Base-by-base conservation (phyloP, 225 moss, liverwort and hornwort genomes). In the Antitrichia curtipendula region DNA sequence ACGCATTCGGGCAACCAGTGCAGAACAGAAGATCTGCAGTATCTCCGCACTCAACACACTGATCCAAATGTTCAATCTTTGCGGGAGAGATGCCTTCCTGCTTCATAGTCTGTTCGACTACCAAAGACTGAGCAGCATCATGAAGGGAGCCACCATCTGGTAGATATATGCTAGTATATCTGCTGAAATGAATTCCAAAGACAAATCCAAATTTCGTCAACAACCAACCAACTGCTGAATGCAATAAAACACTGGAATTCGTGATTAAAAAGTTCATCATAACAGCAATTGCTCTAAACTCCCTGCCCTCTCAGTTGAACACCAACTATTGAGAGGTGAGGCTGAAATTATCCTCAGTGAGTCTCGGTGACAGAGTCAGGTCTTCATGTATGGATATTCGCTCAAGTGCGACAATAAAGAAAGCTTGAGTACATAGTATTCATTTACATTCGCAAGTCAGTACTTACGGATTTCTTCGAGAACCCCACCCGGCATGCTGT, bases 401-500 rank as follows among this genome's bases (percentile, higher is more conserved):
- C 6, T 66, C n/a, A n/a, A 90, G 61, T 34, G 50, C 56, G 22
- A 82, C 66, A 88, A 47, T 53, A 79, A 72, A 70, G 49, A 59
- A 65, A 52, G 49, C 27, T 62, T 50, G 13, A 59, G 72, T 60
- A 73, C 43, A 71, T 74, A 73, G 38, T 32, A 59, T 83, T 41
- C 73, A 87, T 64, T 36, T 41, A 74, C 29, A 62, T 29, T 62
- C n/a, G 82, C 58, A 73, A 82, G 69, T 62, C 49, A 59, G 59
- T 80, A 96, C 98, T 96, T 91, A 98, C 96, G 93, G 96, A 87
- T 98, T 98, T 52, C 98, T 92, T 63, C 96, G 93, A 84, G 98
- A 96, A 91, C 96, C 96, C 96, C 96, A 96, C 78, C 96, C 94
- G 41, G 95, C 96, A 90, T 98, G 96, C 85, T 98, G 96, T 90